Base-by-base conservation (phyloP, 2,329 filamentous ascomycete genomes). In the Aspergillus floridensis region DNA sequence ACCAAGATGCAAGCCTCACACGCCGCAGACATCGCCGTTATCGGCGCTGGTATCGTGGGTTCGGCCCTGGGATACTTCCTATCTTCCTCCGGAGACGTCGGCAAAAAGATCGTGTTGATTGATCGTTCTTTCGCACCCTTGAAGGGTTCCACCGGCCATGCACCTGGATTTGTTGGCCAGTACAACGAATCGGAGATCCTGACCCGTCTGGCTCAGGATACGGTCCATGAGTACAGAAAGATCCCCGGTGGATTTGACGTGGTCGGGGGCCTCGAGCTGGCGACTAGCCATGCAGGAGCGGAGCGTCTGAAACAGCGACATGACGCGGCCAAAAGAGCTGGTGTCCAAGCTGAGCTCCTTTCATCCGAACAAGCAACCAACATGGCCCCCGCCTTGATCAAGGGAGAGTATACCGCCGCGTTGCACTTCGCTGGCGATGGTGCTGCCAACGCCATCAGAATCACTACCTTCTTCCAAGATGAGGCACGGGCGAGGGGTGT, bases 91-190 rank as follows among this genome's bases (percentile, higher is more conserved):
- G 49, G 51, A 4, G 35, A 38, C 29, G 41, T 12, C 3, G 14
- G 41, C 14, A 61, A 68, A 22, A 64, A 58, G 44, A 58, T 73
- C 2, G 49, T 68, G 10, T 55, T 72, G 32, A 59, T 72, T 38
- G 71, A 73, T 31, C 68, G 69, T 58, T 70, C 68, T 8, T 59
- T 72, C 7, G 60, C 62, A 5, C 49, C 60, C 0, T 54, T 70
- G 5, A 58, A 65, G 14, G 72, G 72, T 6, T 76, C 74, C 8
- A 76, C 73, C 0, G 70, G 69, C 16, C 63, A 70, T 56, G 72
- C 73, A 3, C 74, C 74, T 5, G 73, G 72, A 1, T 73, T 75
- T 26, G 65, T 76, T 5, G 73, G 73, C 22, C 71, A 76, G 57
- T 71, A 69, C 56, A 76, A 75, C 46, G 70, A 73, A 48, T 72